Base-by-base conservation (phyloP, 2,329 filamentous ascomycete genomes). In the Chaetothyriales sp. region DNA sequence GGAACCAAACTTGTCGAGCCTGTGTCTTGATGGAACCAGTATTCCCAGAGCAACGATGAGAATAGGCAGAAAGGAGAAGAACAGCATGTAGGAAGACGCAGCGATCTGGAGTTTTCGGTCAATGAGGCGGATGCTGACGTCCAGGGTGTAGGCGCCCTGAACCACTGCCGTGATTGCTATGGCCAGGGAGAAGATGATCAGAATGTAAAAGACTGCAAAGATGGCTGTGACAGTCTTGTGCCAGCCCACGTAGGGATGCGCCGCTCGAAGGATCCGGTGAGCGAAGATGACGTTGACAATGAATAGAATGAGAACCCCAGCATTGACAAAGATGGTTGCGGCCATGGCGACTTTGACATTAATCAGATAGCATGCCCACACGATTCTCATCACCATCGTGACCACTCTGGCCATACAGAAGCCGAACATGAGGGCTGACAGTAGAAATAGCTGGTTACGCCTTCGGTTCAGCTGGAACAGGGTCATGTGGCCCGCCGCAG, bases 241-340 rank as follows among this genome's bases (percentile, higher is more conserved):
- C 85, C 86, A 90, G 52, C 85, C 86, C 28, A 86, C 63, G 1
- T 64, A 62, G 0, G 86, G 85, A 61, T 89, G 84, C 45, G 79
- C 77, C 3, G 83, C 83, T 49, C 87, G 77, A 18, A 92, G 66
- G 22, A 94, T 73, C 45, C 87, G 80, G 66, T 87, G 84, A 0
- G 81, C 68, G 62, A 89, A 85, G 60, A 92, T 69, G 43, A 93
- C 68, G 67, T 94, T 92, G 66, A 87, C 70, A 60, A 90, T 68
- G 65, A 85, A 90, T 22, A 93, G 70, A 6, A 93, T 66, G 32
- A 93, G 64, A 15, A 88, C 79, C 43, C 86, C 86, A 0, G 83
- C 81, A 44, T 80, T 78, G 51, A 86, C 77, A 59, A 92, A 80
- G 61, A 92, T 76, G 56, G 73, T 73, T 2, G 84, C 78, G 0